These are phyloP conservation scores for Lippia alba DNA, from an alignment of 305 asterid genomes.

Conservation along the genomic window DNA sequence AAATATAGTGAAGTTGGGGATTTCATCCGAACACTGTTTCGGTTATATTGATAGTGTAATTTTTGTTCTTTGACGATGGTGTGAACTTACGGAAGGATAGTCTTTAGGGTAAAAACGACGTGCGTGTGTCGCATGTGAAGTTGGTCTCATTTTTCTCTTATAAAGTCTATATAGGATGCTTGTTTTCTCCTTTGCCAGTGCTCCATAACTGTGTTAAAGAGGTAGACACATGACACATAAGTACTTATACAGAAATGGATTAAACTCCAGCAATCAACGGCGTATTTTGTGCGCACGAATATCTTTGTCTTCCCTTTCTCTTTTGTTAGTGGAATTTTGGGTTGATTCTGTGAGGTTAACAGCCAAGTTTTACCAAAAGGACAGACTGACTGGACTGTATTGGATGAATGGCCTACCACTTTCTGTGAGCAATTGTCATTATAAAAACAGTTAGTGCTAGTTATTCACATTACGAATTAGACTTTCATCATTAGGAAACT, in stretches of 20 bases:
- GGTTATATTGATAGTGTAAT: neutral
- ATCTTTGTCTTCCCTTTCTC: neutral
- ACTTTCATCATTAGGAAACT: neutral
- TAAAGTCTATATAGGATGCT: neutral
- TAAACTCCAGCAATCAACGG: constrained; percentile 11
- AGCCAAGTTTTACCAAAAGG: neutral
- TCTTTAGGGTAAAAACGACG: constrained; percentile 22
- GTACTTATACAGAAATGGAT: neutral
- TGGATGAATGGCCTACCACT: constrained; percentile 6
- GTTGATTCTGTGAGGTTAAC: constrained; percentile 1
- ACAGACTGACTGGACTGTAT: neutral
- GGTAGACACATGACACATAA: neutral
- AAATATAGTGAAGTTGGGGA: too few relatives aligned
- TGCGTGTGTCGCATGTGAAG: constrained; percentile 32
- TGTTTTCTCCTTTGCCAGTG: constrained; percentile 3
- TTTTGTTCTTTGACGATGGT: neutral
- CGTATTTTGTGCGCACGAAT: constrained; percentile 11
- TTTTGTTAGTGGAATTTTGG: neutral
- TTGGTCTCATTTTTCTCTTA: constrained; percentile 16
- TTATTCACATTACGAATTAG: neutral
- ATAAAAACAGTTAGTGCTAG: constrained; percentile 10
- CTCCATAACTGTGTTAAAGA: neutral
- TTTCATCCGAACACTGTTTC: too few relatives aligned
- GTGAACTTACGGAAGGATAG: constrained; percentile 21
- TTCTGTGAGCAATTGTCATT: neutral